A percentile compares a stretch with the other conserved stretches of the same genome.
Evolutionary conservation across 441 rosid species (phyloP).

Genomic region (Macaranga tanarius): DNA sequence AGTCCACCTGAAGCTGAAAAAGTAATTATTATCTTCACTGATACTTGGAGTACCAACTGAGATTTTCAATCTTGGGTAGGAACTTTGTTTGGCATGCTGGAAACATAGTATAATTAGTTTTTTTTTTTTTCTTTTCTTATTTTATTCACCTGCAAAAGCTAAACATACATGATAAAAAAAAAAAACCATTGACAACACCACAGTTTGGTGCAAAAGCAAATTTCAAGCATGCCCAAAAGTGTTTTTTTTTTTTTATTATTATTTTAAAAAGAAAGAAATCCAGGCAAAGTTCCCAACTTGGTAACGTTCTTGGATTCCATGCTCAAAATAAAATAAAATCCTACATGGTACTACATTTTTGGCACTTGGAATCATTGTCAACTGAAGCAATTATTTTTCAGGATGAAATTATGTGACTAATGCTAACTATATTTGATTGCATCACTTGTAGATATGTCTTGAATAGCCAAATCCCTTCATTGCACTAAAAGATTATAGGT

Average conservation of each 20-base stretch:
- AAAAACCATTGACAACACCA: neutral
- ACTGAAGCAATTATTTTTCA: neutral
- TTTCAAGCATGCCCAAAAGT: neutral
- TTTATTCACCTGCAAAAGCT: too few relatives aligned
- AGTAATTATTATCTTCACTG: neutral
- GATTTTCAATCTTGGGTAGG: neutral
- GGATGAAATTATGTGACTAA: neutral
- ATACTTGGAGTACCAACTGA: neutral
- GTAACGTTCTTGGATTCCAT: neutral
- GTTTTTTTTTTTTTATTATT: too few relatives aligned
- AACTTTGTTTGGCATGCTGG: constrained; percentile 34
- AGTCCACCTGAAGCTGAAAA: neutral
- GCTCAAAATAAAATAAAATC: neutral
- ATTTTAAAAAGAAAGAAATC: too few relatives aligned
- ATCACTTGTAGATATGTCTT: too few relatives aligned
- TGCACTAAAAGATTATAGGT: too few relatives aligned
- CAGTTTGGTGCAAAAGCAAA: neutral
- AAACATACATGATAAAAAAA: constrained; percentile 32
- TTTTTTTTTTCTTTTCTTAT: too few relatives aligned
- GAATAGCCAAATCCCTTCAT: too few relatives aligned
- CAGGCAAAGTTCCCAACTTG: neutral
- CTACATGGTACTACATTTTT: neutral
- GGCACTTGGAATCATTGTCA: neutral
- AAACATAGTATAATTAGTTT: constrained; percentile 23
- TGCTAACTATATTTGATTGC: neutral